A percentile compares a stretch with the other conserved stretches of the same genome.
phyloP scores from a whole-genome alignment of 768 basidiomycete genomes.

The Lentinula sp. region DNA sequence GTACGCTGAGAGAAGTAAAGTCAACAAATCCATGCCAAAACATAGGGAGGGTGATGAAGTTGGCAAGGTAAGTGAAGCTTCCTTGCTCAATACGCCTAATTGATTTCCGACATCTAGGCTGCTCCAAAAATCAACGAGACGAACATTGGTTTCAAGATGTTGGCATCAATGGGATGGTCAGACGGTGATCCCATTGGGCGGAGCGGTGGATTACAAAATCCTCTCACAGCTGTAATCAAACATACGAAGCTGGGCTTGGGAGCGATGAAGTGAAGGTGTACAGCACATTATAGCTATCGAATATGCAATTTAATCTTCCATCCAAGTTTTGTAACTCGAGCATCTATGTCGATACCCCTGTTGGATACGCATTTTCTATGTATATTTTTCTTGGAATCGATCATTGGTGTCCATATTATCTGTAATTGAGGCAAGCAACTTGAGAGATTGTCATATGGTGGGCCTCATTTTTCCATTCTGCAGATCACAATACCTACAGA shows the following conservation, averaged over 20 bases:
- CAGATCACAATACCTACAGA: no score
- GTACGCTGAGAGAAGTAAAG: conserved; percentile 10
- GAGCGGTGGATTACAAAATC: conserved; percentile 58
- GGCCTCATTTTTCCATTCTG: no score
- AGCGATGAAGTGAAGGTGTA: conserved; percentile 30
- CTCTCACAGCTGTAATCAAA: conserved; percentile 82
- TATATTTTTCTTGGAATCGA: no score
- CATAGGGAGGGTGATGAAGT: conserved; percentile 85
- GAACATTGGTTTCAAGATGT: conserved; percentile 84
- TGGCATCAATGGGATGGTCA: conserved; percentile 88
- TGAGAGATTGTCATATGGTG: no score
- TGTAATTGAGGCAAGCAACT: no score
- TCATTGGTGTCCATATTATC: no score
- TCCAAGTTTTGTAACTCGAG: neutral
- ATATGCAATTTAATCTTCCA: neutral
- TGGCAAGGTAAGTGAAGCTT: conserved; percentile 50
- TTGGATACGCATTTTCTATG: no score
- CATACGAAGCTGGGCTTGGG: conserved; percentile 82
- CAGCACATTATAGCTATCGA: neutral
- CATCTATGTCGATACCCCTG: neutral
- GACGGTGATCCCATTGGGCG: conserved; percentile 76
- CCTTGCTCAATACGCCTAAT: neutral
- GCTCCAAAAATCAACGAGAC: conserved; percentile 75
- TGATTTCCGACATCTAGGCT: conserved; percentile 30
- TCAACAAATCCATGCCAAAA: conserved; percentile 26